Conservation (phyloP, 2,329 filamentous ascomycete genomes). For the Penicillium sp. region DNA sequence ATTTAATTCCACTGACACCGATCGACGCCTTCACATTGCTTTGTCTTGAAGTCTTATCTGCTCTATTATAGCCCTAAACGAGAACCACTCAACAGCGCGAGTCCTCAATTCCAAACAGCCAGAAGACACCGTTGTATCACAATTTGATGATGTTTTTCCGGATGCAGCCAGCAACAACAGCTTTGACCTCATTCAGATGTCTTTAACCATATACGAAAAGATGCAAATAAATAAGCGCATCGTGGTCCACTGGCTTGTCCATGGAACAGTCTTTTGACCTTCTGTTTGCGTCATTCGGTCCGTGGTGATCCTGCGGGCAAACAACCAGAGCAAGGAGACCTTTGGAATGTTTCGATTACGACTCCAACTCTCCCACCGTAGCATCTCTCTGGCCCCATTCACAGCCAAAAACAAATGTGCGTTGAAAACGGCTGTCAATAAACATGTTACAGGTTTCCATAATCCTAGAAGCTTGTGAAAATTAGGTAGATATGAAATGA, state of each 20-base stretch:
- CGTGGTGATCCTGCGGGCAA: not conserved
- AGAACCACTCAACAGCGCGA: not conserved
- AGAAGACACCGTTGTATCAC: conserved; percentile 11
- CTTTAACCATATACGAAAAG: not conserved
- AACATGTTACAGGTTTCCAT: not conserved
- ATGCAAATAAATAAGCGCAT: conserved; percentile 8
- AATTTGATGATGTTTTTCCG: conserved; percentile 19
- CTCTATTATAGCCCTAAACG: conserved; percentile 12
- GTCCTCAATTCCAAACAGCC: not conserved
- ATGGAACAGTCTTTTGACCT: conserved; percentile 3
- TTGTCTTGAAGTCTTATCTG: conserved; percentile 6
- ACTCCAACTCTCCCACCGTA: conserved; percentile 7
- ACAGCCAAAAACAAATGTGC: conserved; percentile 6
- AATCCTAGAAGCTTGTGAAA: not conserved
- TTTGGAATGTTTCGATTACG: conserved; percentile 16
- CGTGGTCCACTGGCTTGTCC: conserved; percentile 3
- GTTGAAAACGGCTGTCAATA: not conserved
- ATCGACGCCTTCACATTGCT: not conserved
- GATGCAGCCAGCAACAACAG: conserved; percentile 16
- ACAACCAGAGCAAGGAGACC: not conserved
- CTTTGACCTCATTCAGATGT: not conserved
- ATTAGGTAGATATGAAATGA: not conserved
- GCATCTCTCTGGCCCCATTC: conserved; percentile 11
- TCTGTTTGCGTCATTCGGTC: conserved; percentile 19
- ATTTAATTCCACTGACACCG: conserved; percentile 4